phyloP scores from a whole-genome alignment of 305 asterid genomes.

The Fraxinus baroniana region DNA sequence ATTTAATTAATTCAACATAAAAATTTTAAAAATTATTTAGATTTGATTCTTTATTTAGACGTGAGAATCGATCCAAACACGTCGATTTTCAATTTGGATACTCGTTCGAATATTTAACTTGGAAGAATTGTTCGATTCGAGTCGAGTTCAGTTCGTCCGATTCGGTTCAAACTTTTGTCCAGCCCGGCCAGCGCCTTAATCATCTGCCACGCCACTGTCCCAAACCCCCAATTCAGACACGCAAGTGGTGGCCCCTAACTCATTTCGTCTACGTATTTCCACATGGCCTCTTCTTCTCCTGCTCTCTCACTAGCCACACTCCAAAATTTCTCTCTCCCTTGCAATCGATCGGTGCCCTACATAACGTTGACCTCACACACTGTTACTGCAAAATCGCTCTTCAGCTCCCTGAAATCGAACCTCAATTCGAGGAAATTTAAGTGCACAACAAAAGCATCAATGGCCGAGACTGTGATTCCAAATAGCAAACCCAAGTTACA shows the following conservation, averaged over 20 bases:
- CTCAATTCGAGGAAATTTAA: slow-evolving; percentile 12
- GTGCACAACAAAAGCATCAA: slow-evolving; percentile 27
- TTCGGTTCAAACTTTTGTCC: too few relatives aligned
- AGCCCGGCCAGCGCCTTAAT: background rate
- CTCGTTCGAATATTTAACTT: too few relatives aligned
- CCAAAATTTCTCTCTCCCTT: slow-evolving; percentile 15
- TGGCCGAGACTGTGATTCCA: slow-evolving; percentile 32
- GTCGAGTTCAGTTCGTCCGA: too few relatives aligned
- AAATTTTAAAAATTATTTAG: too few relatives aligned
- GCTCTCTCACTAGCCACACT: slow-evolving; percentile 17
- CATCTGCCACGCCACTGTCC: background rate
- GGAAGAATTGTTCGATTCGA: too few relatives aligned
- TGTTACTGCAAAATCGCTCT: background rate
- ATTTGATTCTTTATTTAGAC: too few relatives aligned
- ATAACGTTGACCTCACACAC: slow-evolving; percentile 24
- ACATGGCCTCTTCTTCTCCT: slow-evolving; percentile 16
- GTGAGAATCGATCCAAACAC: too few relatives aligned
- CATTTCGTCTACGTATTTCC: background rate
- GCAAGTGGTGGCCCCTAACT: slow-evolving; percentile 15
- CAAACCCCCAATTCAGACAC: background rate
- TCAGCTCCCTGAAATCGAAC: background rate
- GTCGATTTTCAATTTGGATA: too few relatives aligned
- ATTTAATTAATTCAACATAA: too few relatives aligned
- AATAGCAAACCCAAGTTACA: slow-evolving; percentile 22
- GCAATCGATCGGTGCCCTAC: slow-evolving; percentile 16